These are phyloP conservation scores for Emmonsiellopsis sp. DNA, from an alignment of 2,329 filamentous ascomycete species.

Conservation along the genomic window DNA sequence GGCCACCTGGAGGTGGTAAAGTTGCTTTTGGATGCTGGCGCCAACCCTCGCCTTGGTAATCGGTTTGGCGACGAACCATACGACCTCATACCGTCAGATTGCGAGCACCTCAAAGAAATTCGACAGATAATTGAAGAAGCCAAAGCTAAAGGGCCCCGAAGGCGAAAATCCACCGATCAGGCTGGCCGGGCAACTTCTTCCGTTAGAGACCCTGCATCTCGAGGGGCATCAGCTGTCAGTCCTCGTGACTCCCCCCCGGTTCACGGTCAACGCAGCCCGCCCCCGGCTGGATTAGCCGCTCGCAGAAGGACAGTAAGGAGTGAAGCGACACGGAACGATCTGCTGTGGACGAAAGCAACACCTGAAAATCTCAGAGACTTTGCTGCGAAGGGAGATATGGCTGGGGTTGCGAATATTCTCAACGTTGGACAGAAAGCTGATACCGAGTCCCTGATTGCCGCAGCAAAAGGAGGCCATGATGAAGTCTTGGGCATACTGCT, in stretches of 20 bases:
- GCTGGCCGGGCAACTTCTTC: conserved; percentile 18
- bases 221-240: conserved; percentile 37
- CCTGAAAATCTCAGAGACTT: conserved; percentile 41
- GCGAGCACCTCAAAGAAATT: conserved; percentile 73
- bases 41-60: conserved; percentile 85
- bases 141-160: conserved; percentile 46
- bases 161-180: conserved; percentile 36
- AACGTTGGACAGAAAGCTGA: conserved; percentile 53
- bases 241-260: conserved; percentile 35
- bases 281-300: conserved; percentile 15
- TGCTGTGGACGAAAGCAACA: conserved; percentile 43
- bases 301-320: conserved; percentile 40
- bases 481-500: conserved; percentile 72
- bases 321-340: conserved; percentile 41
- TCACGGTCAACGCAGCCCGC: conserved; percentile 30
- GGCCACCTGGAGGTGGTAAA: conserved; percentile 83
- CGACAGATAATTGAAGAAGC: conserved; percentile 58
- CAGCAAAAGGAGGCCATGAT: conserved; percentile 84
- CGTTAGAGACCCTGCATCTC: conserved; percentile 31
- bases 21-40: conserved; percentile 72
- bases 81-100: conserved; percentile 66
- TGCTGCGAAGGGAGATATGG: conserved; percentile 42
- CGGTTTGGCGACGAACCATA: conserved; percentile 87
- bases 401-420: conserved; percentile 40
- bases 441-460: conserved; percentile 79